Evolutionary conservation across 306 rosid species (phyloP), one percentile per base, ranked within the genome.

Genomic region (Acacia crassicarpa): DNA sequence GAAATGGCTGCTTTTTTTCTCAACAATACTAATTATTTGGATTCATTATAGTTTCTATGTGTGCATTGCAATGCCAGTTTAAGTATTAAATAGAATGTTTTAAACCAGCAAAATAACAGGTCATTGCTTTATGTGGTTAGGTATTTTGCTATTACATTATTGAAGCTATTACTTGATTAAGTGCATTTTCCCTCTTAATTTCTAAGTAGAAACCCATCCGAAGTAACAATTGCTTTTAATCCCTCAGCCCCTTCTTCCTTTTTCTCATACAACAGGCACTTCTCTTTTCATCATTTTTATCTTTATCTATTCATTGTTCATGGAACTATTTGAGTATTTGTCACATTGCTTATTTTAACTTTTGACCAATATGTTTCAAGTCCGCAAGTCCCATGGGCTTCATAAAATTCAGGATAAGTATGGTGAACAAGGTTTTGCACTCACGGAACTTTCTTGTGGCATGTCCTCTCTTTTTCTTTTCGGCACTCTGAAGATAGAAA

Each of bases 1-100:
- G 75, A 48, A 65, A 75, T 75, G 51, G 33, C 67, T 44, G 22
- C 56, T 48, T 45, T 49, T 27, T 67, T 71, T 71, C 74, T 43
- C 53, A 41, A 10, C 13, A 32, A 23, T 69, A 41, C 53, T 43
- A 16, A 4, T 69, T 43, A 53, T 69, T 43, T 41, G 53, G 32
- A 69, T 69, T 22, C 16, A 8, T 22, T 44, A 19, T 45, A 45
- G 22, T 23, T 44, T 71, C 14, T n/a, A 2, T 44, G 75, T 70
- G n/a, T 3, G 27, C 20, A 43, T 11, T 44, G 58, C 40, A 1
- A 45, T 44, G 49, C 38, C 22, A 23, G 5, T 58, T 13, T 5
- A 25, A 70, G 17, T 70, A 13, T 54, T 69, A n/a, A 41, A 20
- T 43, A 10, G 74, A n/a, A 69, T 43, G 19, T 12, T 41, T 69